A percentile compares a stretch with the other conserved stretches of the same genome.
Evolutionary conservation across 805 yeast genomes (phyloP).

Genomic region (Pichia nanzhaoensis): DNA sequence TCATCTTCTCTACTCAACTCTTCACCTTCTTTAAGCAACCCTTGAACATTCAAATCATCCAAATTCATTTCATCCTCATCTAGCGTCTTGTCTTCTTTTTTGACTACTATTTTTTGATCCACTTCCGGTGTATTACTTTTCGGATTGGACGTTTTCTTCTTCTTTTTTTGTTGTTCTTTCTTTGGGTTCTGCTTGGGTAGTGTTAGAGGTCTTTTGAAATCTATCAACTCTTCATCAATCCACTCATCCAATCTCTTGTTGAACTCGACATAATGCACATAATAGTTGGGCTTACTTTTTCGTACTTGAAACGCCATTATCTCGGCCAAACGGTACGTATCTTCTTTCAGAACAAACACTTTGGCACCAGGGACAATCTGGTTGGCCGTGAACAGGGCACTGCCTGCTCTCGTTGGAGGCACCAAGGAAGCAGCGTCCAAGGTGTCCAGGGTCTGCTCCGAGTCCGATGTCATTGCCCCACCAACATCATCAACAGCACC

Average conservation of each 20-base stretch:
- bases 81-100: constrained; percentile 8
- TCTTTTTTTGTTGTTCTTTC: constrained; percentile 36
- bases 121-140: constrained; percentile 15
- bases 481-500: constrained; percentile 23
- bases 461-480: constrained; percentile 26
- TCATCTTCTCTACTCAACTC: constrained; percentile 85
- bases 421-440: constrained; percentile 24
- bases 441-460: constrained; percentile 26
- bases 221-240: constrained; percentile 69
- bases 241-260: constrained; percentile 97
- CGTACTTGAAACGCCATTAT: constrained; percentile 68
- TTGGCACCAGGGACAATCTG: constrained; percentile 73
- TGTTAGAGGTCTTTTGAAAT: constrained; percentile 60
- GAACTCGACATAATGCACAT: constrained; percentile 91
- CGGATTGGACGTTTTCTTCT: constrained; percentile 30
- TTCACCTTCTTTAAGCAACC: constrained; percentile 55
- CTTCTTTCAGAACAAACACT: constrained; percentile 76
- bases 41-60: constrained; percentile 81
- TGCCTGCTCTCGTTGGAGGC: constrained; percentile 27
- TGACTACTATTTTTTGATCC: constrained; percentile 6
- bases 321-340: constrained; percentile 75
- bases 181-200: constrained; percentile 56
- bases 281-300: constrained; percentile 73
- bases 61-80: constrained; percentile 71
- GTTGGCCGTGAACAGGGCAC: constrained; percentile 30